A percentile compares a stretch with the other conserved stretches of the same genome.
Conservation (phyloP, 768 basidiomycete species). For the Vararia minispora region DNA sequence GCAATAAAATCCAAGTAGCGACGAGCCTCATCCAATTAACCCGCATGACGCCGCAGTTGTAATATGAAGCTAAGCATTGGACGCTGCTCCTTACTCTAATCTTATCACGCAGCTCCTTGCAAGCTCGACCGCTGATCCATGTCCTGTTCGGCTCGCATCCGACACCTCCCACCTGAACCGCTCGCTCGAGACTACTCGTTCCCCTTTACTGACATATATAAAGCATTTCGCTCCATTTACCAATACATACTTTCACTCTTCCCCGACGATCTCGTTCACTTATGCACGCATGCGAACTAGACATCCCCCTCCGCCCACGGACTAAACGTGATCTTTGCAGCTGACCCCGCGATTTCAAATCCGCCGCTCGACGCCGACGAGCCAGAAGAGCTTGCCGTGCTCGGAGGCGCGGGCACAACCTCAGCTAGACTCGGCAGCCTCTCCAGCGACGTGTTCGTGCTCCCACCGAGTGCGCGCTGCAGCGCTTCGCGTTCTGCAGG, state of each 20-base stretch:
- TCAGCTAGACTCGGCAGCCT: conserved; percentile 70
- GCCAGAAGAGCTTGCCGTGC: conserved; percentile 13
- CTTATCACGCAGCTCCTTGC: no score
- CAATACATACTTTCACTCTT: neutral
- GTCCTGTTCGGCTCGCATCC: no score
- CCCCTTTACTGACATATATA: no score
- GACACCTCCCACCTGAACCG: no score
- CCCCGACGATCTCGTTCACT: neutral
- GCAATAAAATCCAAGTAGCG: no score
- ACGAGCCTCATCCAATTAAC: no score
- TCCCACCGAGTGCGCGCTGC: conserved; percentile 66
- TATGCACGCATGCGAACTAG: neutral
- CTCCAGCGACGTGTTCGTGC: conserved; percentile 66
- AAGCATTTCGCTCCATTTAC: no score
- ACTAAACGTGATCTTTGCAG: conserved; percentile 68
- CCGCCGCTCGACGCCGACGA: conserved; percentile 10
- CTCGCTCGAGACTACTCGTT: no score
- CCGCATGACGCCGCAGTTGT: no score
- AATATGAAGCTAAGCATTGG: no score
- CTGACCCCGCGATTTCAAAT: conserved; percentile 35
- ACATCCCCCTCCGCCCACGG: conserved; percentile 72
- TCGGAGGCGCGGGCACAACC: conserved; percentile 63
- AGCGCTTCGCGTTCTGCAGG: conserved; percentile 80
- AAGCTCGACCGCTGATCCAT: no score
- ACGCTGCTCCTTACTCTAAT: no score